These are phyloP conservation scores for Pittosporum tobira DNA, from an alignment of 129 eudicot species.

Conservation along the genomic window DNA sequence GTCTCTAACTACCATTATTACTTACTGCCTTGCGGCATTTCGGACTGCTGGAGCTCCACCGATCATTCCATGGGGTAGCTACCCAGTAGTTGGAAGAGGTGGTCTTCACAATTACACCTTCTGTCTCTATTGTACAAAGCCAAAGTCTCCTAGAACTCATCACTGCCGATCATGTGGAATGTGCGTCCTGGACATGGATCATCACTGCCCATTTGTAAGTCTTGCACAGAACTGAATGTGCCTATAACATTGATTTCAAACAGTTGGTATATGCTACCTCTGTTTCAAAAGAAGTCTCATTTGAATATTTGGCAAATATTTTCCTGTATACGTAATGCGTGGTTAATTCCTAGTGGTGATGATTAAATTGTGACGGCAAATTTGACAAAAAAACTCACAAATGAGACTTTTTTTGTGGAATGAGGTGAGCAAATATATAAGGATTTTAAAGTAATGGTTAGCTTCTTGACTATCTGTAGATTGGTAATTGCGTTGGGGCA, in stretches of 20 bases:
- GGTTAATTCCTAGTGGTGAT: too few relatives aligned
- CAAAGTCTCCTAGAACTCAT: conserved; percentile 78
- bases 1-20: conserved; percentile 54
- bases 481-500: conserved; percentile 96
- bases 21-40: conserved; percentile 61
- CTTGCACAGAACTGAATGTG: too few relatives aligned
- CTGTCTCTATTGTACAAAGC: conserved; percentile 67
- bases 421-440: not conserved
- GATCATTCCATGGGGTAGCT: conserved; percentile 76
- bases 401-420: too few relatives aligned
- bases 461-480: conserved; percentile 34
- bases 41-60: conserved; percentile 76
- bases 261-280: too few relatives aligned
- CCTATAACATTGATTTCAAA: too few relatives aligned
- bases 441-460: not conserved
- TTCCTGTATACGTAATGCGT: too few relatives aligned
- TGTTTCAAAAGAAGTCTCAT: too few relatives aligned
- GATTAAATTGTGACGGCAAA: too few relatives aligned
- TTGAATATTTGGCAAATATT: too few relatives aligned
- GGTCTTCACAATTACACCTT: conserved; percentile 64
- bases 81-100: conserved; percentile 70
- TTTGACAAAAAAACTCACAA: too few relatives aligned
- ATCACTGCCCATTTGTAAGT: conserved; percentile 99
- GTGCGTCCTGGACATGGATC: conserved; percentile 97
- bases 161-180: conserved; percentile 92